These are phyloP conservation scores for Solanum chacoense DNA, from an alignment of 305 asterid genomes.

Conservation along the genomic window DNA sequence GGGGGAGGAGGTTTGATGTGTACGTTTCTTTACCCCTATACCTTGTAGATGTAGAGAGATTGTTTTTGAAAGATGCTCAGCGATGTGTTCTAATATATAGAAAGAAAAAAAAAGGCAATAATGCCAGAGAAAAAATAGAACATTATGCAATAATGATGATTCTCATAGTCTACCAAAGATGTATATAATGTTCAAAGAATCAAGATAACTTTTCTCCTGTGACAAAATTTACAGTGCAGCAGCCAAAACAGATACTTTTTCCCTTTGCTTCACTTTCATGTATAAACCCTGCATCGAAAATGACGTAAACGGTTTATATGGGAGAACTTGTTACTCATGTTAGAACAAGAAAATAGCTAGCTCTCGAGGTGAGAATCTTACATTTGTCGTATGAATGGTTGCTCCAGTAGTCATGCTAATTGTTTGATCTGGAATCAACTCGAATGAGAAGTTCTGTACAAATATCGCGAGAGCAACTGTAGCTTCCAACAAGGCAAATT, in stretches of 20 bases:
- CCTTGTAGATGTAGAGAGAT: neutral
- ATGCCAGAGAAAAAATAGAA: neutral
- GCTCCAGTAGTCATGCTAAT: conserved; percentile 97
- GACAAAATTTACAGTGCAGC: neutral
- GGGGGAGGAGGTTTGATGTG: neutral
- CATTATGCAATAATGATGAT: neutral
- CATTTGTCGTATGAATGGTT: conserved; percentile 91
- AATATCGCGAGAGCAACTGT: conserved; percentile 64
- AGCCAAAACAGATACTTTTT: conserved; percentile 27
- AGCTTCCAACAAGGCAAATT: conserved; percentile 87
- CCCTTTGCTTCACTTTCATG: conserved; percentile 70
- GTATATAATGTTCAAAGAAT: neutral
- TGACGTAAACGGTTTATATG: neutral
- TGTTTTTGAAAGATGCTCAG: neutral
- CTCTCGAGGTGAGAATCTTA: conserved; percentile 16
- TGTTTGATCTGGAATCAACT: conserved; percentile 72
- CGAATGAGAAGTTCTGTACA: conserved; percentile 55
- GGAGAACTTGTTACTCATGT: neutral
- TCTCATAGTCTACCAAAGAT: neutral
- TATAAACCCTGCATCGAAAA: conserved; percentile 61
- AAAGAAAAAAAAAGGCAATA: neutral
- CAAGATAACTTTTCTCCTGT: neutral
- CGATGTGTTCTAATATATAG: neutral
- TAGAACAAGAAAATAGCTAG: neutral
- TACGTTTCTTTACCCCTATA: neutral